Evolutionary conservation across 2,329 filamentous ascomycete species (phyloP).

Genomic region (Emericellopsis atlantica): DNA sequence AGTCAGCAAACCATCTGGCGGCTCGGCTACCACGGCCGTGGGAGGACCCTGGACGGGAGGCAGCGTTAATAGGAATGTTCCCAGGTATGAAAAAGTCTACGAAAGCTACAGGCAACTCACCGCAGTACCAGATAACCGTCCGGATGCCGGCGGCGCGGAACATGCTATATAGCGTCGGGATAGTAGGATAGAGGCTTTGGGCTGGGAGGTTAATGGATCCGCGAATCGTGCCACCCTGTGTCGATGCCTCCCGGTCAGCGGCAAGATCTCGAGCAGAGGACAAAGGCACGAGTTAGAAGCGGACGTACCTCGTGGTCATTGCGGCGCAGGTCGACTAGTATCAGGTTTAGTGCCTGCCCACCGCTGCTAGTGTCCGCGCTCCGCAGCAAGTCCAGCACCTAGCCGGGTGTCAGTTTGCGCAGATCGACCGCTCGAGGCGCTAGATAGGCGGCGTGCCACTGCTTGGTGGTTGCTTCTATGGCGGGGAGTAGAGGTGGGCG

Average conservation of each 20-base stretch:
- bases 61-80: background rate
- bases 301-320: slow-evolving; percentile 27
- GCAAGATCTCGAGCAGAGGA: no score
- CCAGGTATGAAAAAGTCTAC: background rate
- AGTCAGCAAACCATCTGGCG: slow-evolving; percentile 41
- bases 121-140: slow-evolving; percentile 33
- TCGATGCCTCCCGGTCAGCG: background rate
- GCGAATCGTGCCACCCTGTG: slow-evolving; percentile 41
- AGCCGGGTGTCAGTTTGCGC: background rate
- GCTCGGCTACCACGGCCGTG: slow-evolving; percentile 37
- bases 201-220: slow-evolving; percentile 39
- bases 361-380: background rate
- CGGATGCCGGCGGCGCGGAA: slow-evolving; percentile 24
- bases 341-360: background rate
- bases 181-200: slow-evolving; percentile 27
- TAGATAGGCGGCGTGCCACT: background rate
- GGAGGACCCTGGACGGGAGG: slow-evolving; percentile 32
- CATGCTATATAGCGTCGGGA: slow-evolving; percentile 26
- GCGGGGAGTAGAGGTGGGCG: background rate
- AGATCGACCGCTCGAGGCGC: background rate
- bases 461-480: background rate
- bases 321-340: slow-evolving; percentile 7
- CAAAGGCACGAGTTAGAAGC: background rate
- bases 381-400: background rate
- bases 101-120: slow-evolving; percentile 14